These are phyloP conservation scores for Rhodamnia argentea DNA, from an alignment of 345 rosid genomes.

Conservation along the genomic window DNA sequence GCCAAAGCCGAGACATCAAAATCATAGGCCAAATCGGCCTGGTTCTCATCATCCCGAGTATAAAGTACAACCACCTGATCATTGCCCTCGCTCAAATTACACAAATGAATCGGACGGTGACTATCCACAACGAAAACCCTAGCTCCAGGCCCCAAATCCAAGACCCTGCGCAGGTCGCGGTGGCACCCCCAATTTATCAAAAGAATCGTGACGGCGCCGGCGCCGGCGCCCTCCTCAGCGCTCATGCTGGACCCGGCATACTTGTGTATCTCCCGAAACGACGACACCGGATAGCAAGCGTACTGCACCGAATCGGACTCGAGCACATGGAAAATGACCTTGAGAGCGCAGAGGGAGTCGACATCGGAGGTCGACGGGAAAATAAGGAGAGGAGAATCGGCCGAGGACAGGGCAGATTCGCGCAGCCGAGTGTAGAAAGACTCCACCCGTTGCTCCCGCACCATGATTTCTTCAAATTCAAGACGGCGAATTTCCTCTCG, in stretches of 20 bases:
- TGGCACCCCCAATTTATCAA: constrained; percentile 94
- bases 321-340: constrained; percentile 66
- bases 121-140: constrained; percentile 85
- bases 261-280: constrained; percentile 68
- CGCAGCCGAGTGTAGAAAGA: constrained; percentile 65
- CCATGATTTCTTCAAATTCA: constrained; percentile 25
- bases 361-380: constrained; percentile 93
- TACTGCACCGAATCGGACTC: constrained; percentile 90
- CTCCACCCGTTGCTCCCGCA: constrained; percentile 65
- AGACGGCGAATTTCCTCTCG: not conserved
- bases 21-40: constrained; percentile 77
- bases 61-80: constrained; percentile 75
- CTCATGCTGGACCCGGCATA: constrained; percentile 50
- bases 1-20: constrained; percentile 74
- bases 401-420: constrained; percentile 49
- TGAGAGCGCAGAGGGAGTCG: constrained; percentile 83
- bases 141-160: constrained; percentile 44
- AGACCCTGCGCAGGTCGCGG: constrained; percentile 51
- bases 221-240: constrained; percentile 28
- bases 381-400: constrained; percentile 61
- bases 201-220: constrained; percentile 26
- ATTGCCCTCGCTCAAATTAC: constrained; percentile 64
- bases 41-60: constrained; percentile 71
- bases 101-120: constrained; percentile 92
- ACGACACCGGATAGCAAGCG: constrained; percentile 90